These are phyloP conservation scores for Chaetomium tenue DNA, from an alignment of 495 filamentous ascomycete genomes.

Conservation along the genomic window DNA sequence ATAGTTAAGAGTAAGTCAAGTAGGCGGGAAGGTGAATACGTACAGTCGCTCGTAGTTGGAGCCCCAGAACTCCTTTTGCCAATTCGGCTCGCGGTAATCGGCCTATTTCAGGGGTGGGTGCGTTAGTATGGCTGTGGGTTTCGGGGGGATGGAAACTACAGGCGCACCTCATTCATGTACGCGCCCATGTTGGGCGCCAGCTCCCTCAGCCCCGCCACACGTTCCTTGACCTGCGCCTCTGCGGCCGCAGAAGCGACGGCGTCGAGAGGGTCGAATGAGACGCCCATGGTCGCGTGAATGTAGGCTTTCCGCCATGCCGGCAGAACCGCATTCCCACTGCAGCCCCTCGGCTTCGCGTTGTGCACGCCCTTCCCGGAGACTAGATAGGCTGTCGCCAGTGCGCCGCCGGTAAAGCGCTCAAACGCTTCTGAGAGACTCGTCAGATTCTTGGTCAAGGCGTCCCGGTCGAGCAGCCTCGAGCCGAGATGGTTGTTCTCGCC, in stretches of 20 bases:
- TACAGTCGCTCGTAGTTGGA: constrained; percentile 47
- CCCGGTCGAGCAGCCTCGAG: constrained; percentile 41
- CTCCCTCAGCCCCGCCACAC: constrained; percentile 41
- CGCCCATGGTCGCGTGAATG: constrained; percentile 39
- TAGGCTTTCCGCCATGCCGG: constrained; percentile 58
- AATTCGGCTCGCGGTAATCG: constrained; percentile 47
- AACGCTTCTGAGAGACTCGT: constrained; percentile 31
- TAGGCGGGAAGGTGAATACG: background rate
- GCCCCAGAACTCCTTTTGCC: constrained; percentile 53
- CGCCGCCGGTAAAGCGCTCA: constrained; percentile 16
- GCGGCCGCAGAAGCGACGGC: constrained; percentile 41
- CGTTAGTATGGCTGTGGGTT: background rate
- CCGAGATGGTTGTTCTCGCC: constrained; percentile 45
- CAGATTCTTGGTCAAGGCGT: constrained; percentile 33
- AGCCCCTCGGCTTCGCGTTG: constrained; percentile 43
- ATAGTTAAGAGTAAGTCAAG: background rate
- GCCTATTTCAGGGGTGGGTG: constrained; percentile 34
- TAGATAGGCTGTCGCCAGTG: constrained; percentile 26
- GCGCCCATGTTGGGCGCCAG: constrained; percentile 41
- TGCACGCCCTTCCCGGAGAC: constrained; percentile 40
- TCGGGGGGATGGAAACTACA: background rate
- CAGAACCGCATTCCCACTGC: constrained; percentile 44
- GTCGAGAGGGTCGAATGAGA: constrained; percentile 36
- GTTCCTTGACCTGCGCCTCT: constrained; percentile 41
- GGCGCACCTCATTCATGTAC: constrained; percentile 45